phyloP scores from a whole-genome alignment of 495 filamentous ascomycete genomes.

The Pseudomonodictys pantanalensis region DNA sequence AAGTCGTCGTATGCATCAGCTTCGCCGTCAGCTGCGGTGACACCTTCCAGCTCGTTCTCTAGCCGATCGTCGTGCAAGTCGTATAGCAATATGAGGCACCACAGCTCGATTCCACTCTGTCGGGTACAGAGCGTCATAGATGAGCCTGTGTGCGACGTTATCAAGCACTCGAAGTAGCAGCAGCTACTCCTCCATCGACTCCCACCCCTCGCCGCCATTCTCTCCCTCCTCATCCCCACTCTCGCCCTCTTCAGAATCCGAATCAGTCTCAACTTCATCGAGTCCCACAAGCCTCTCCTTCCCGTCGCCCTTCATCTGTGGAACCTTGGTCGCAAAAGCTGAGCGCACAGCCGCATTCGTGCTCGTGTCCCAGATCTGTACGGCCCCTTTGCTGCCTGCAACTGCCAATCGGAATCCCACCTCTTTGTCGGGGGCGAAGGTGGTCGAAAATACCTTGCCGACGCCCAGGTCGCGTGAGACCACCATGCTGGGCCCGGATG shows the following conservation, averaged over 20 bases:
- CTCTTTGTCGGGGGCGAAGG: constrained; percentile 83
- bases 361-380: constrained; percentile 95
- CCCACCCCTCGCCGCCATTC: constrained; percentile 60
- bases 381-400: constrained; percentile 88
- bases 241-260: constrained; percentile 55
- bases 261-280: constrained; percentile 60
- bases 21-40: too few species aligned
- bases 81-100: too few species aligned
- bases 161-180: neutral
- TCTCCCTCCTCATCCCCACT: constrained; percentile 54
- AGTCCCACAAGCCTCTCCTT: constrained; percentile 76
- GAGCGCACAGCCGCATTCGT: constrained; percentile 88
- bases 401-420: constrained; percentile 90
- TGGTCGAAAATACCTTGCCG: constrained; percentile 88
- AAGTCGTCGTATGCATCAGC: too few species aligned
- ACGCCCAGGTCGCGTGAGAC: constrained; percentile 87
- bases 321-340: constrained; percentile 74
- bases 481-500: constrained; percentile 80
- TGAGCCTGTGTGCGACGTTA: neutral
- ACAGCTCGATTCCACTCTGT: too few species aligned
- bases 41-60: too few species aligned
- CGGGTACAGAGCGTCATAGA: too few species aligned
- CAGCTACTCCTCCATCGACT: constrained; percentile 79
- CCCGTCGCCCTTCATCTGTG: constrained; percentile 57
- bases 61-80: too few species aligned